Evolutionary conservation across 345 rosid species (phyloP).

Genomic region (Brassica incana): DNA sequence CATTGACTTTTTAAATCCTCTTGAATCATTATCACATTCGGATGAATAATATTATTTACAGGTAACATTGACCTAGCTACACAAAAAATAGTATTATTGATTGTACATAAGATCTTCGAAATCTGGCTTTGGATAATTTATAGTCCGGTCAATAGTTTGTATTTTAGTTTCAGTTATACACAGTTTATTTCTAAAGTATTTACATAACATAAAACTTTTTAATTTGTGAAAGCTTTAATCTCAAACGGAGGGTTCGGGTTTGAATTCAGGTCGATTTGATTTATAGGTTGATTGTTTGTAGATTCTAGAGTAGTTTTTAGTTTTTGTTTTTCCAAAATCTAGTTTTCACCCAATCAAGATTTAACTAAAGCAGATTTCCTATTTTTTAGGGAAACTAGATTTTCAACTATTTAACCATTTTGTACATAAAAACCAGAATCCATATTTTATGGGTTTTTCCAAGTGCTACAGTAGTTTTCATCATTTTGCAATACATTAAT

Average conservation of each 20-base stretch:
- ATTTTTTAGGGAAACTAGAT: too few relatives aligned
- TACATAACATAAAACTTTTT: neutral
- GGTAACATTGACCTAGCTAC: neutral
- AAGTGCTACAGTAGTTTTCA: too few relatives aligned
- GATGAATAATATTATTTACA: neutral
- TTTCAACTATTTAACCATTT: too few relatives aligned
- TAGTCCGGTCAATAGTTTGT: neutral
- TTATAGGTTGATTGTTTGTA: too few relatives aligned
- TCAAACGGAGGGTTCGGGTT: neutral
- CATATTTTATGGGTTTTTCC: too few relatives aligned
- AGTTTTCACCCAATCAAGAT: too few relatives aligned
- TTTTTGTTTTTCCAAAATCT: too few relatives aligned
- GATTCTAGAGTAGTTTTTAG: too few relatives aligned
- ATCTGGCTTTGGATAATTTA: neutral
- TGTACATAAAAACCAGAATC: too few relatives aligned
- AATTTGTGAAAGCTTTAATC: neutral
- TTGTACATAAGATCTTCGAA: neutral
- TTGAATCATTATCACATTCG: neutral
- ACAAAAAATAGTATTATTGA: neutral
- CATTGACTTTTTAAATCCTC: conserved; percentile 8
- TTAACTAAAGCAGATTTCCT: too few relatives aligned
- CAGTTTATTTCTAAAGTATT: neutral
- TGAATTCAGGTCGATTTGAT: neutral
- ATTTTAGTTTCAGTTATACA: neutral
- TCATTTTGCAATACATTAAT: too few relatives aligned